Evolutionary conservation across 768 basidiomycete species (phyloP).

Genomic region (Lentinula boryana): DNA sequence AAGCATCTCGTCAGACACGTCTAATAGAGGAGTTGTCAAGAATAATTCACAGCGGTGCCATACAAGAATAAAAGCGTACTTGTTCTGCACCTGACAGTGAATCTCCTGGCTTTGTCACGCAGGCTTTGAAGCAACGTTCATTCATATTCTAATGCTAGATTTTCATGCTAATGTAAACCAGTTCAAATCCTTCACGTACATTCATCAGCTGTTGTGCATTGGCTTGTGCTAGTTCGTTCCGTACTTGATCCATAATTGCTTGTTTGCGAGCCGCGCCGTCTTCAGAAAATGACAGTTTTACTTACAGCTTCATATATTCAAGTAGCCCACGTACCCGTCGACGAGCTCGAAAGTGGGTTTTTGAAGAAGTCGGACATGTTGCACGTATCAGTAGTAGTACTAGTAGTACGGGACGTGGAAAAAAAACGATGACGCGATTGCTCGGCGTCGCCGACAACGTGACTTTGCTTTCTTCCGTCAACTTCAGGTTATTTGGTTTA

Average conservation of each 20-base stretch:
- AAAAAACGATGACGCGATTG: neutral
- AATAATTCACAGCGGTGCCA: neutral
- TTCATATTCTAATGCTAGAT: constrained; percentile 55
- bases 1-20: constrained; percentile 72
- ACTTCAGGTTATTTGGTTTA: neutral
- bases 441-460: neutral
- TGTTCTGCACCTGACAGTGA: constrained; percentile 69
- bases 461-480: neutral
- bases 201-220: constrained; percentile 82
- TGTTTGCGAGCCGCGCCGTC: constrained; percentile 46
- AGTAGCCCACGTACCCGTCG: constrained; percentile 19
- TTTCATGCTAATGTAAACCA: neutral
- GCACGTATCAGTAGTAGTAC: neutral
- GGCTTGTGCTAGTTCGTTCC: constrained; percentile 62
- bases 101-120: constrained; percentile 68
- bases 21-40: constrained; percentile 26
- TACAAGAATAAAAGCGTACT: constrained; percentile 33
- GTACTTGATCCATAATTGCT: constrained; percentile 56
- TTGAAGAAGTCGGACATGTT: constrained; percentile 53
- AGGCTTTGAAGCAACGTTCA: constrained; percentile 74
- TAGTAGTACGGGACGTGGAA: neutral
- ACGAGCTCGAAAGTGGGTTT: constrained; percentile 23
- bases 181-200: constrained; percentile 30
- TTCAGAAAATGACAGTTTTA: constrained; percentile 9
- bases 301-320: neutral